Evolutionary conservation across 129 eudicot genomes (phyloP).

Genomic region (Helianthus tuberosus): DNA sequence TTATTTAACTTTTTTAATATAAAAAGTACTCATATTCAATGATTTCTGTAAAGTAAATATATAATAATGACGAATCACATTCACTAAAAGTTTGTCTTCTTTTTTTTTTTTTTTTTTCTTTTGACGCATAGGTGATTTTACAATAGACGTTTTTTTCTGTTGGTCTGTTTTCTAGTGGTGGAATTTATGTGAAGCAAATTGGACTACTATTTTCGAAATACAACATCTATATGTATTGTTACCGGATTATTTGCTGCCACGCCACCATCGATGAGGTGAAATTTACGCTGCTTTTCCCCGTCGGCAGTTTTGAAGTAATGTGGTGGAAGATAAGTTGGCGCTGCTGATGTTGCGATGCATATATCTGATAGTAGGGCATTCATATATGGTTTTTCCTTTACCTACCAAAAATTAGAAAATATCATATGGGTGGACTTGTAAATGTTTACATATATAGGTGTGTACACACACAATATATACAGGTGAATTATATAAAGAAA

Average conservation of each 20-base stretch:
- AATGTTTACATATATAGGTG: not conserved
- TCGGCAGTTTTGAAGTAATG: conserved; percentile 30
- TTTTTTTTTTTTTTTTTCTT: too few species aligned
- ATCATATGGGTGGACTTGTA: not conserved
- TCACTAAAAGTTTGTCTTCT: too few species aligned
- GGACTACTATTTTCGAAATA: not conserved
- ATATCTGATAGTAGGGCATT: conserved; percentile 45
- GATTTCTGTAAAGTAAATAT: too few species aligned
- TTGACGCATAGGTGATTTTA: too few species aligned
- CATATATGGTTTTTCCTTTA: conserved; percentile 28
- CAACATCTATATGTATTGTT: not conserved
- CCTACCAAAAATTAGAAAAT: conserved; percentile 18
- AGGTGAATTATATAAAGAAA: too few species aligned
- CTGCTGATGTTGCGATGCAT: conserved; percentile 57
- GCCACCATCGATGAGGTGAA: conserved; percentile 54
- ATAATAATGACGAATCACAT: too few species aligned
- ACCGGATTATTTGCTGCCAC: conserved; percentile 57
- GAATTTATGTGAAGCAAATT: not conserved
- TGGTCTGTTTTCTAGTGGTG: too few species aligned
- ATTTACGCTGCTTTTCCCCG: conserved; percentile 12
- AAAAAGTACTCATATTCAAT: too few species aligned
- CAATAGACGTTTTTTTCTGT: too few species aligned
- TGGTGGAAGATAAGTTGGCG: conserved; percentile 50
- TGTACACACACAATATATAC: too few species aligned
- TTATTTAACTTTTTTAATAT: too few species aligned